phyloP scores from a whole-genome alignment of 495 filamentous ascomycete species.

The Achaetomiella virescens region DNA sequence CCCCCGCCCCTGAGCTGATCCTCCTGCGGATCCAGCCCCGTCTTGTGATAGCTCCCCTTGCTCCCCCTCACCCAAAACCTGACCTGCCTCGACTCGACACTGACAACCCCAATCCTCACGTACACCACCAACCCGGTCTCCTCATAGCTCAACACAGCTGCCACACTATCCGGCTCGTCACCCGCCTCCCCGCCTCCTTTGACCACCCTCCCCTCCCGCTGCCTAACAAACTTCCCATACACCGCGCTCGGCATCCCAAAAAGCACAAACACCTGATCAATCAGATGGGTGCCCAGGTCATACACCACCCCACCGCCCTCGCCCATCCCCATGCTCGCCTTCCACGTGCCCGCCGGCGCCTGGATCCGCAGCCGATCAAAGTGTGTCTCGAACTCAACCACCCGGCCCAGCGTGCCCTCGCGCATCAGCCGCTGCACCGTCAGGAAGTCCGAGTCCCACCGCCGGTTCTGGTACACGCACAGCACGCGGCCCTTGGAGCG shows the following conservation, averaged over 20 bases:
- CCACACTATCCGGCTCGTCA: constrained; percentile 62
- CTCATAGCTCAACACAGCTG: constrained; percentile 62
- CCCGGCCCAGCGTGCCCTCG: constrained; percentile 51
- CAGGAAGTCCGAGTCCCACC: constrained; percentile 81
- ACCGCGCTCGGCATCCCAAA: constrained; percentile 70
- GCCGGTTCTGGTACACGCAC: constrained; percentile 84
- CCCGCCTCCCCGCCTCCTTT: constrained; percentile 40
- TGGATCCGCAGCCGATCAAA: constrained; percentile 72
- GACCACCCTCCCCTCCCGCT: constrained; percentile 46
- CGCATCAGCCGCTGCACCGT: constrained; percentile 60
- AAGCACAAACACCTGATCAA: constrained; percentile 74
- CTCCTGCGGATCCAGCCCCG: constrained; percentile 74
- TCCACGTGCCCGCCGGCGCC: constrained; percentile 56
- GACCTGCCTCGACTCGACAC: constrained; percentile 63
- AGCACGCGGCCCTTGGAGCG: constrained; percentile 54
- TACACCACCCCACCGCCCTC: constrained; percentile 69
- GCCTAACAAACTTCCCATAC: constrained; percentile 61
- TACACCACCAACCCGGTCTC: constrained; percentile 52
- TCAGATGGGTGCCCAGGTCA: constrained; percentile 77
- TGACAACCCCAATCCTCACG: constrained; percentile 64
- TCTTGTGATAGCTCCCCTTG: constrained; percentile 77
- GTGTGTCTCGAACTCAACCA: constrained; percentile 73
- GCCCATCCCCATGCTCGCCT: constrained; percentile 50
- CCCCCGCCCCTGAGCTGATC: constrained; percentile 67
- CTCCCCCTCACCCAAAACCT: constrained; percentile 77